Evolutionary conservation across 2,329 filamentous ascomycete genomes (phyloP), one percentile per base, ranked within the genome.

Genomic region (Diplodia sapinea): DNA sequence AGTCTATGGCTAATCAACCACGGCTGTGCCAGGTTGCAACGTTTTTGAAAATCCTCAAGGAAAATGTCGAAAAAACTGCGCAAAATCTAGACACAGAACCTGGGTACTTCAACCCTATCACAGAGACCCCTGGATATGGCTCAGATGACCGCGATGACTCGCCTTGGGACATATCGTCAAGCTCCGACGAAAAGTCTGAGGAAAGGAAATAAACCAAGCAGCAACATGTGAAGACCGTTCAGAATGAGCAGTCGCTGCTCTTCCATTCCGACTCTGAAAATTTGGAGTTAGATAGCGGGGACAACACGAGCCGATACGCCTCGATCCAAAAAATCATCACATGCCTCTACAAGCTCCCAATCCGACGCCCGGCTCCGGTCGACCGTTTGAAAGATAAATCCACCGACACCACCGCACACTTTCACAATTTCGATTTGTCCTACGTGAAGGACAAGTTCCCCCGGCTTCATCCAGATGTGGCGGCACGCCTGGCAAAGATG

Each of bases 391-490:
- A 64, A 23, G 26, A 65, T 20, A 61, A 52, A 11, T 33, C 55
- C 23, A 38, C 55, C 15, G 33, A 52, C n/a, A 38, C 68, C 4
- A 54, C 62, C 5, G 51, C 59, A 5, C 56, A 26, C 52, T 70
- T 68, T 23, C 54, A 70, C 29, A 52, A 23, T 9, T 70, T 69
- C 31, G 69, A 70, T 61, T 26, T 69, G 13, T 43, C 69, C 2
- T 63, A 70, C 43, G 66, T 69, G 2, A 67, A 33, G 52, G 66
- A 70, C 17, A 54, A 54, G 8, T 54, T 54, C 15, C 51, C 51
- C 13, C 8, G 4, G 6, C 51, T 54, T 54, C 4, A 54, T 31
- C 12, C 26, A 54, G 43, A 70, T 68, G 63, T 70, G 68, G 66
- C 68, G 26, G 50, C 20, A 5, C 68, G 68, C 12, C 56, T 70